These are phyloP conservation scores for Daldinia bambusicola DNA, from an alignment of 495 filamentous ascomycete genomes.

Conservation along the genomic window DNA sequence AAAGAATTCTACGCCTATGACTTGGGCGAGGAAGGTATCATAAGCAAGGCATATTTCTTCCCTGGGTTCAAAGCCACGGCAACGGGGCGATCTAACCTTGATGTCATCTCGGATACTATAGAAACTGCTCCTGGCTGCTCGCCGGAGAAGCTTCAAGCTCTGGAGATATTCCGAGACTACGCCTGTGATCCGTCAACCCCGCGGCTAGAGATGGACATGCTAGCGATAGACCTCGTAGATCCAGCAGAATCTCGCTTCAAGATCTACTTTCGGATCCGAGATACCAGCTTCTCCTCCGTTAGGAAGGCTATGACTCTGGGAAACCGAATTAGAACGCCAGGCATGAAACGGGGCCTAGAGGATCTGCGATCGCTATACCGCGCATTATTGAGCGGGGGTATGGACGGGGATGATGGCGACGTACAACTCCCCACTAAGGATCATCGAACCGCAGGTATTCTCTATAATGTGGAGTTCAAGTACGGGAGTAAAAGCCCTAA, in stretches of 20 bases:
- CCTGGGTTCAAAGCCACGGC: background rate
- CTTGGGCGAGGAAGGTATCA: constrained; percentile 3
- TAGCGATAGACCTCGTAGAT: constrained; percentile 7
- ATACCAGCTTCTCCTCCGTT: constrained; percentile 8
- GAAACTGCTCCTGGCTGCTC: background rate
- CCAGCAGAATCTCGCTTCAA: constrained; percentile 9
- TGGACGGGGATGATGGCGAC: background rate
- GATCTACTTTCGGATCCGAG: constrained; percentile 11
- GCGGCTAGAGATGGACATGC: constrained; percentile 5
- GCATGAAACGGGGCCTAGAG: background rate
- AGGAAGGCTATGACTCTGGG: constrained; percentile 4
- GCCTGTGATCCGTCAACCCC: background rate
- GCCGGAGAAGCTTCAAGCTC: constrained; percentile 3
- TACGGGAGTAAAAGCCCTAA: background rate
- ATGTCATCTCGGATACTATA: constrained; percentile 7
- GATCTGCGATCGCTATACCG: background rate
- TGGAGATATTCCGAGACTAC: background rate
- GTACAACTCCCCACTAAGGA: constrained; percentile 1
- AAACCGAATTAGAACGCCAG: background rate
- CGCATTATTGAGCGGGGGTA: background rate
- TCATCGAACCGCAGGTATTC: constrained; percentile 18
- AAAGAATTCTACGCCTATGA: constrained; percentile 7
- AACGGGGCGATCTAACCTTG: background rate
- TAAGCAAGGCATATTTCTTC: constrained; percentile 12
- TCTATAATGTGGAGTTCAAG: constrained; percentile 18